These are phyloP conservation scores for Stachybotrys chartarum DNA, from an alignment of 2,329 filamentous ascomycete genomes.

Conservation along the genomic window DNA sequence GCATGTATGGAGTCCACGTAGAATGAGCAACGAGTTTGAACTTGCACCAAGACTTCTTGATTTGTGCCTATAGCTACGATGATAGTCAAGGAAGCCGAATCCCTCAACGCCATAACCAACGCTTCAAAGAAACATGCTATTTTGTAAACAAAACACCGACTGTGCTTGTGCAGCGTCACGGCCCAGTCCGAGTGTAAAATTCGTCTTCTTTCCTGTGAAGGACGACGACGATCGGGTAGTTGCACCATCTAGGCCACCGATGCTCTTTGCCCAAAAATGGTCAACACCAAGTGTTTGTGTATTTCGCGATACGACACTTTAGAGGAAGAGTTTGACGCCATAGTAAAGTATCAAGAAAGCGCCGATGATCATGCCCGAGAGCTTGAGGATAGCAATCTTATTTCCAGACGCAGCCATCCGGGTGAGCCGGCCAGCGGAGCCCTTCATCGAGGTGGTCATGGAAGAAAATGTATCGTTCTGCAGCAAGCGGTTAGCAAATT, in stretches of 20 bases:
- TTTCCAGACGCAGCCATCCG: constrained; percentile 90
- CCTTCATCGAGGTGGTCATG: constrained; percentile 75
- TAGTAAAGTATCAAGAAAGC: constrained; percentile 72
- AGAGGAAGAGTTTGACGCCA: constrained; percentile 56
- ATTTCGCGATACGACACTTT: constrained; percentile 6
- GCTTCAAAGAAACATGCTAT: background rate
- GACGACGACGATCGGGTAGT: too few species aligned
- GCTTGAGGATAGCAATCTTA: constrained; percentile 82
- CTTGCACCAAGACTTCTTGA: background rate
- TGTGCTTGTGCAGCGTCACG: too few species aligned
- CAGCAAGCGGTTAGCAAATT: constrained; percentile 3
- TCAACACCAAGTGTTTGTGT: too few species aligned
- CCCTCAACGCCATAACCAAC: constrained; percentile 20
- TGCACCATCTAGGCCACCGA: too few species aligned
- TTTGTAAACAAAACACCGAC: background rate
- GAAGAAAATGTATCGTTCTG: constrained; percentile 87
- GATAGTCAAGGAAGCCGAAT: constrained; percentile 19
- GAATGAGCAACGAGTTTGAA: constrained; percentile 13
- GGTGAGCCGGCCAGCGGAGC: constrained; percentile 72
- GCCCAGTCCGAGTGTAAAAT: too few species aligned
- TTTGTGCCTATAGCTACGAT: background rate
- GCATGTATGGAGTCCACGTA: constrained; percentile 25
- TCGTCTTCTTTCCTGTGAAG: too few species aligned
- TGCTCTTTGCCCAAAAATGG: too few species aligned
- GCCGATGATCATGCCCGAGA: constrained; percentile 75